Evolutionary conservation across 1,284 basidiomycete genomes (phyloP).

Genomic region (Xerocomus minutiporus): DNA sequence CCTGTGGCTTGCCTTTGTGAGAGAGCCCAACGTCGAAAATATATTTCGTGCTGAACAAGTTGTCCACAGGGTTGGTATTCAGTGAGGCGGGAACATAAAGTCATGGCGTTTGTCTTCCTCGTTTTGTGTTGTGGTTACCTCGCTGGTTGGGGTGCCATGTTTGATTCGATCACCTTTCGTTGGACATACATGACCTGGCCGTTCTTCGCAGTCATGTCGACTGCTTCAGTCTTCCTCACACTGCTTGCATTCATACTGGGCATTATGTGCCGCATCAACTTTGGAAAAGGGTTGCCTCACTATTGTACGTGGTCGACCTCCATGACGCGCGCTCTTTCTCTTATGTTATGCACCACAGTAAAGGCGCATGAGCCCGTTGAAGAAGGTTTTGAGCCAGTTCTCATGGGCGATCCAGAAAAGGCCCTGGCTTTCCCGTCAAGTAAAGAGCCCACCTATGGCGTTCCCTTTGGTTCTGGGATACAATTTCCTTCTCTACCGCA

Average conservation of each 20-base stretch:
- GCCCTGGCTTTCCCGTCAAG: slow-evolving; percentile 54
- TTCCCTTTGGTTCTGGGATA: slow-evolving; percentile 41
- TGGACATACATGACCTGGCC: slow-evolving; percentile 71
- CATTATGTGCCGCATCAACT: slow-evolving; percentile 64
- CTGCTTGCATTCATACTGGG: slow-evolving; percentile 55
- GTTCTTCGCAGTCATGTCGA: slow-evolving; percentile 66
- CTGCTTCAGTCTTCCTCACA: slow-evolving; percentile 55
- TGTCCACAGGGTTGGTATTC: slow-evolving; percentile 63
- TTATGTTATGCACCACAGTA: slow-evolving; percentile 38
- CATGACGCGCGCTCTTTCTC: neutral
- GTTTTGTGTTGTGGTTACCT: slow-evolving; percentile 56
- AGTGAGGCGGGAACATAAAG: slow-evolving; percentile 59
- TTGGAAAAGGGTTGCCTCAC: slow-evolving; percentile 64
- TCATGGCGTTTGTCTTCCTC: slow-evolving; percentile 61
- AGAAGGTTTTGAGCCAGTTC: slow-evolving; percentile 42
- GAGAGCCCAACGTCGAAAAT: slow-evolving; percentile 22
- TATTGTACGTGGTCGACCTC: slow-evolving; percentile 48
- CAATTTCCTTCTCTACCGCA: slow-evolving; percentile 39
- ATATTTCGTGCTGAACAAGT: slow-evolving; percentile 11
- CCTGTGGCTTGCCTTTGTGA: slow-evolving; percentile 62
- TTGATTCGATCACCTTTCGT: slow-evolving; percentile 64
- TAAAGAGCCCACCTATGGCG: slow-evolving; percentile 51
- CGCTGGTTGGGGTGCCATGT: slow-evolving; percentile 67
- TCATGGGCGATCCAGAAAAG: slow-evolving; percentile 51
- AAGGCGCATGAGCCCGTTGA: slow-evolving; percentile 47